Conservation (phyloP, 2,329 filamentous ascomycete species). For the Colletotrichum tabaci region DNA sequence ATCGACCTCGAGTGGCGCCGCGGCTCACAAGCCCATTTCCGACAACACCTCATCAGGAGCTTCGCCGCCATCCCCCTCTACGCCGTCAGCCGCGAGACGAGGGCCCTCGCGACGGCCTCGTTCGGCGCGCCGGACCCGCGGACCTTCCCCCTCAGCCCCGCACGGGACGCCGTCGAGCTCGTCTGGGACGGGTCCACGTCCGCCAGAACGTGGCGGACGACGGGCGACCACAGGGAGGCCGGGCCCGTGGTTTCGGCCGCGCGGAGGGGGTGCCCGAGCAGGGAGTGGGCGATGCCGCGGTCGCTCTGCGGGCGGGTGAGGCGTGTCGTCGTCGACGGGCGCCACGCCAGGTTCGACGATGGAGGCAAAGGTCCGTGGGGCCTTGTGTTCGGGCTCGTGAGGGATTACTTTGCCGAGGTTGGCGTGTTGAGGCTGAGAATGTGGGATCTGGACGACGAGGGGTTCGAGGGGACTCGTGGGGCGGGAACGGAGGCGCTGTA, state of each 20-base stretch:
- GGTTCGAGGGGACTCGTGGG: background rate
- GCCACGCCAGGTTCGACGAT: background rate
- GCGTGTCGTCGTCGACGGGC: background rate
- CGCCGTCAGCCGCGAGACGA: constrained; percentile 16
- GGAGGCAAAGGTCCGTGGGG: background rate
- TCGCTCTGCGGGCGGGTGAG: background rate
- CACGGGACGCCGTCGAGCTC: constrained; percentile 1
- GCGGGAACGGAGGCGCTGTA: background rate
- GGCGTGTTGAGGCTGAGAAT: background rate
- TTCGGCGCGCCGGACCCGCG: constrained; percentile 8
- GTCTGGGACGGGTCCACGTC: constrained; percentile 8
- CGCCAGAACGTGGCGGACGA: background rate
- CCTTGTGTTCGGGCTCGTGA: background rate
- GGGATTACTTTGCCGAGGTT: background rate
- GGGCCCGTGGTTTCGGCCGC: constrained; percentile 8
- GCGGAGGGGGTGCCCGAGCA: background rate
- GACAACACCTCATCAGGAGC: background rate
- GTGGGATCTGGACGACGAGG: constrained; percentile 2
- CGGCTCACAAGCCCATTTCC: constrained; percentile 8
- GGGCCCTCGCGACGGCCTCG: background rate
- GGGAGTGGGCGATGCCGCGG: constrained; percentile 13
- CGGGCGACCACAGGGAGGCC: background rate
- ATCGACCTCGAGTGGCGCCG: background rate
- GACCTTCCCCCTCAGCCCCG: constrained; percentile 17
- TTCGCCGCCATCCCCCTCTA: constrained; percentile 3